Evolutionary conservation across 805 yeast genomes (phyloP).

Genomic region (Wickerhamia fluorescens): DNA sequence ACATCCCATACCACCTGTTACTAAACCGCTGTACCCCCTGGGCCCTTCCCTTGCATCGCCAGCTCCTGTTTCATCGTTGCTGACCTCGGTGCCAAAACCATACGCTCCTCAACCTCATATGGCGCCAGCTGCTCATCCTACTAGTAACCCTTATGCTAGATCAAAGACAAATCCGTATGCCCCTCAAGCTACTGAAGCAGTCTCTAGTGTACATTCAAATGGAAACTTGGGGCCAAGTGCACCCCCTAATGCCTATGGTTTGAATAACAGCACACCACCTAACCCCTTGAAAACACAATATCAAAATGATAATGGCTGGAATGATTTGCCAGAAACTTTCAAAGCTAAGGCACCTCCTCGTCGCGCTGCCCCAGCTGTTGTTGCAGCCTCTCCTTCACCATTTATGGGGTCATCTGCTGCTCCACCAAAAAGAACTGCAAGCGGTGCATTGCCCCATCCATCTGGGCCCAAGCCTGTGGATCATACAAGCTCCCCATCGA

Average conservation of each 20-base stretch:
- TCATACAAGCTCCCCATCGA: no score
- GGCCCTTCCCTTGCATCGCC: no score
- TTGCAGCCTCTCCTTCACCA: slow-evolving; percentile 10
- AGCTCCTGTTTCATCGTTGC: slow-evolving; percentile 1
- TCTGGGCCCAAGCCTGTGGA: no score
- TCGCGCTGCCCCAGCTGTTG: slow-evolving; percentile 40
- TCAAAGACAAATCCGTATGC: slow-evolving; percentile 16
- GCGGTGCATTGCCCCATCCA: slow-evolving; percentile 7
- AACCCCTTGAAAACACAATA: slow-evolving; percentile 23
- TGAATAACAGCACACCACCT: slow-evolving; percentile 4
- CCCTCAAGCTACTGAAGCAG: slow-evolving; percentile 12
- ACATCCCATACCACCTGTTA: slow-evolving; percentile 11
- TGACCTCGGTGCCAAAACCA: slow-evolving; percentile 1
- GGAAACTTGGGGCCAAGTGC: slow-evolving; percentile 4
- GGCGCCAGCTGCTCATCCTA: slow-evolving; percentile 2
- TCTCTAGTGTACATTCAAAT: slow-evolving; percentile 12
- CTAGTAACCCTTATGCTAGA: slow-evolving; percentile 28
- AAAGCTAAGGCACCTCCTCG: slow-evolving; percentile 34
- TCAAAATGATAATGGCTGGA: slow-evolving; percentile 62
- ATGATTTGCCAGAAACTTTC: slow-evolving; percentile 55
- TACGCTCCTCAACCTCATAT: slow-evolving; percentile 1
- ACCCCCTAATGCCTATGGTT: slow-evolving; percentile 5
- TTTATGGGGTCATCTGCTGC: slow-evolving; percentile 8
- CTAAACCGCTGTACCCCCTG: no score
- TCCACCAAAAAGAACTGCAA: slow-evolving; percentile 8